A percentile compares a stretch with the other conserved stretches of the same genome.
Evolutionary conservation across 2,329 filamentous ascomycete genomes (phyloP).

Genomic region (Fusarium agapanthi): DNA sequence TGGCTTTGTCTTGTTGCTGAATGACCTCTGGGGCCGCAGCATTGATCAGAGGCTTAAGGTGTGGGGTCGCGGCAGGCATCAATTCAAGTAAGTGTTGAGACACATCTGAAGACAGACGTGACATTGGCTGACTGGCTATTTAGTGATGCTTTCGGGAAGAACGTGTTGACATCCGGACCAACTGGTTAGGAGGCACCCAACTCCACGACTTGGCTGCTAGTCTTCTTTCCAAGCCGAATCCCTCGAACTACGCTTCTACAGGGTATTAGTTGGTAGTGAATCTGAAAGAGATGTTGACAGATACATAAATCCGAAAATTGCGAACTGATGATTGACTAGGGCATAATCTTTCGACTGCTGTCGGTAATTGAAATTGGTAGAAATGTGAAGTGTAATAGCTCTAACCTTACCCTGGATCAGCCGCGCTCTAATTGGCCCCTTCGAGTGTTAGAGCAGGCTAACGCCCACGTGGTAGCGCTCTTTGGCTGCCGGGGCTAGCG

Average conservation of each 20-base stretch:
- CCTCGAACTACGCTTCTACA: not conserved
- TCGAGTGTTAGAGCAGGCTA: accelerated
- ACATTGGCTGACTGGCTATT: not conserved
- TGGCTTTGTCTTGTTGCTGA: not conserved
- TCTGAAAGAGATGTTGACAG: not conserved
- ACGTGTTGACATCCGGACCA: not conserved
- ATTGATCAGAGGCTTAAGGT: not conserved
- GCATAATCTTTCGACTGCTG: accelerated
- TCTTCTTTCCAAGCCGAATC: not conserved
- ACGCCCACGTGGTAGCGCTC: conserved; percentile 4
- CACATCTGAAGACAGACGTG: too few species aligned
- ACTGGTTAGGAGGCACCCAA: not conserved
- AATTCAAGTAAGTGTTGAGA: not conserved
- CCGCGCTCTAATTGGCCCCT: not conserved
- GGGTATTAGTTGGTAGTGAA: not conserved
- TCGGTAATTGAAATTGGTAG: not conserved
- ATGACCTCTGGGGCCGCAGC: not conserved
- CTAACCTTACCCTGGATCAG: not conserved
- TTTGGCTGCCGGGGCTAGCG: not conserved
- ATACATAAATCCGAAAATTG: not conserved
- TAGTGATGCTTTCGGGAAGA: not conserved
- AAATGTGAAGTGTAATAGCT: not conserved
- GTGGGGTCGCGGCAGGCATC: not conserved
- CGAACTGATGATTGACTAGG: accelerated
- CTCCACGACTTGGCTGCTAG: not conserved